These are phyloP conservation scores for Pterocarpus santalinus DNA, from an alignment of 306 rosid species.

Conservation along the genomic window DNA sequence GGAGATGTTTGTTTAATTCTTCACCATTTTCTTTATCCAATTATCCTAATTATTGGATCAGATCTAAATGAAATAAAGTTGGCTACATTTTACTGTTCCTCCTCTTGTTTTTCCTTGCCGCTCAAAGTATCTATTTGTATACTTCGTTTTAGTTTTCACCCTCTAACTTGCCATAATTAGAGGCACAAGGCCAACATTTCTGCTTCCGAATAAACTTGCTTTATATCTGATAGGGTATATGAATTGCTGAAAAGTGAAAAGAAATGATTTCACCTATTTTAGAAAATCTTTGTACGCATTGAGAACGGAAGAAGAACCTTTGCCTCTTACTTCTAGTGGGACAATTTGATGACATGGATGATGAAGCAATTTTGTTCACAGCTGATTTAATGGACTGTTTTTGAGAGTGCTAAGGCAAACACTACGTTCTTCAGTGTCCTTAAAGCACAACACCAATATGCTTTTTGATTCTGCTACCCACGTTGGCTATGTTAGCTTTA, in stretches of 20 bases:
- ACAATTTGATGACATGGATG: slow-evolving; percentile 58
- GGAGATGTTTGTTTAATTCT: not conserved
- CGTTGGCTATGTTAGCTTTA: slow-evolving; percentile 78
- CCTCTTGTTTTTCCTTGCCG: no score
- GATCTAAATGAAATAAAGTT: not conserved
- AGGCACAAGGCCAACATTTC: slow-evolving; percentile 14
- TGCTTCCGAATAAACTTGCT: not conserved
- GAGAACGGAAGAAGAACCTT: slow-evolving; percentile 91
- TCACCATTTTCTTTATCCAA: not conserved
- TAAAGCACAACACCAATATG: slow-evolving; percentile 73
- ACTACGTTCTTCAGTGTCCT: slow-evolving; percentile 54
- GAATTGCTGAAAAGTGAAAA: slow-evolving; percentile 12
- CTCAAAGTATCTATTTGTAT: no score
- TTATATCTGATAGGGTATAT: not conserved
- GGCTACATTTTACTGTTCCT: no score
- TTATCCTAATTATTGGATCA: not conserved
- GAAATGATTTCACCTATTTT: slow-evolving; percentile 5
- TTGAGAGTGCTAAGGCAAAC: slow-evolving; percentile 68
- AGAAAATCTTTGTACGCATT: slow-evolving; percentile 46
- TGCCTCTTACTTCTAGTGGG: slow-evolving; percentile 89
- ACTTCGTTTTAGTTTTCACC: no score
- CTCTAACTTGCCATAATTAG: slow-evolving; percentile 4
- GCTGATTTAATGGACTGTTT: slow-evolving; percentile 74
- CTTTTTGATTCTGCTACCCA: slow-evolving; percentile 83
- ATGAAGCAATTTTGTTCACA: slow-evolving; percentile 64